Base-by-base conservation (phyloP, 345 rosid genomes). In the Arabis hirsuta region DNA sequence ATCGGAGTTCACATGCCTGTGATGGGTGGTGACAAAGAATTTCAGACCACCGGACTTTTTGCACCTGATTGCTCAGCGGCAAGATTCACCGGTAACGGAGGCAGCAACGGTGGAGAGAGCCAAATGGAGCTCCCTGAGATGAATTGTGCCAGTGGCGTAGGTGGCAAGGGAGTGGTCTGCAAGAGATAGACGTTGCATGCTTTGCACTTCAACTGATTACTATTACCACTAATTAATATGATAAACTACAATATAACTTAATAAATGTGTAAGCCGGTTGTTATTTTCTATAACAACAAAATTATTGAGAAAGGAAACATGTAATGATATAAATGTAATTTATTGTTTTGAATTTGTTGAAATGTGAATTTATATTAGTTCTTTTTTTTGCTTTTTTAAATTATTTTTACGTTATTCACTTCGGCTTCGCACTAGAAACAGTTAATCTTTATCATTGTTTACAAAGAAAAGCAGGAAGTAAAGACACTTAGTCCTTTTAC, bases 1-100 rank as follows among this genome's bases (percentile, higher is more conserved):
- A 78, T 88, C 44, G 87, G 87, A 14, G 86, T 78, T 7, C 73
- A 44, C 29, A 90, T 87, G 95, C 85, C 95, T 6, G 83, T 90
- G 14, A 74, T 85, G 55, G 90, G 95, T 55, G 85, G 95, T 5
- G 83, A 85, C 51, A 72, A 27, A 56, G 85, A 84, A 69, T 88
- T 84, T n/a, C 65, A 62, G 3, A 74, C 88, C 53, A 80, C 88
- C 32, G 80, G 82, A 54, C 67, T 88, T 43, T 84, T 87, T 24
- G 53, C 79, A 13, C 41, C 95, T 6, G 84, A 87, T 65, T 88
- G 92, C 34, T 69, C 69, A 10, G 84, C 79, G 34, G 62, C 86
- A 27, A 67, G 61, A 55, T 86, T 84, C 65, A 68, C 13, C 7
- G 76, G 80, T 22, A 48, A 38, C 27, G 51, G 12, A 41, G 62